Evolutionary conservation across 805 yeast genomes (phyloP), one percentile per base, ranked within the genome.

Genomic region (Barnettozyma pratensis): DNA sequence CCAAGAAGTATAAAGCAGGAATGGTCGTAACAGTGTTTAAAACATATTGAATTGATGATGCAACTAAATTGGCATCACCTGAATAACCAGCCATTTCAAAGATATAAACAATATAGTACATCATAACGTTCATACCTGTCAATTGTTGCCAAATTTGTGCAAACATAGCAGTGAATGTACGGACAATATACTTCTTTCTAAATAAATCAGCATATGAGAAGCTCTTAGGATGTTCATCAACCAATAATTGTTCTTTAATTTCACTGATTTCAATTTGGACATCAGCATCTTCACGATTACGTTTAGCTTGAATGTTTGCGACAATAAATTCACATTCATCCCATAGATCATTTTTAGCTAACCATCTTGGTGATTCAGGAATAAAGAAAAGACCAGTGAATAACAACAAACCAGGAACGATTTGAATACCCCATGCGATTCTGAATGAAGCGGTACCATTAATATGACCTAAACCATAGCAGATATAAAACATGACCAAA

Each of bases 311-410:
- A 19, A 19, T 19, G 3, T 19, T 19, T 19, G 19, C 19, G 3
- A 19, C 19, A 19, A 19, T 19, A 19, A 19, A 19, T 19, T 19
- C 3, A 19, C 19, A 19, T 19, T 55, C 80, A 74, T 64, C 85
- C 71, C 40, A 85, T 68, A 54, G 71, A 74, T 60, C 32, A 77
- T 69, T 3, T 91, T 92, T 41, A 74, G 71, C 14, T 76, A 81
- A 48, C 75, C 59, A 87, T 58, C 96, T 75, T 37, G 96, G 95
- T 39, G 86, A 74, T 60, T 87, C 96, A 28, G 95, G 91, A 37
- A 87, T 69, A 54, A 81, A 72, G 52, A 80, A 62, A 73, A 87
- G 74, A 42, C 94, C 94, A 40, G 64, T 56, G 46, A 75, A 74
- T 47, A 87, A 69, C 42, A 83, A 64, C 2, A 76, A 50, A n/a